Percentiles rank a stretch among this genome's conserved stretches.
phyloP scores from a whole-genome alignment of 1,139 yeast genomes.

The Zhuliangozyma parablackwelliae region DNA sequence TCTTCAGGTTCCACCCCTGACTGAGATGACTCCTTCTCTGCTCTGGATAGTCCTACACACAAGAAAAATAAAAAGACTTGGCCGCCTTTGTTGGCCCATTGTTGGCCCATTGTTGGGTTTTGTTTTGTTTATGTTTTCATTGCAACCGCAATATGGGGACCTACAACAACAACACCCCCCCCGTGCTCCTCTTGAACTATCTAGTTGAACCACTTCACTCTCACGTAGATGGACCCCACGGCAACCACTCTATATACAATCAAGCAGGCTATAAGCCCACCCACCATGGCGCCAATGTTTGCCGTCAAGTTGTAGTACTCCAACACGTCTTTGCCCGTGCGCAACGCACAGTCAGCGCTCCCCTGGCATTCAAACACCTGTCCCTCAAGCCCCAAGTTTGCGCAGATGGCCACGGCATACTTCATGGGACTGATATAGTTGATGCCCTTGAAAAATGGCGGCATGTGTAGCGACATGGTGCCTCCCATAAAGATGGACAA shows the following conservation, averaged over 20 bases:
- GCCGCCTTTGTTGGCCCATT: too few species aligned
- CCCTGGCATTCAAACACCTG: conserved; percentile 29
- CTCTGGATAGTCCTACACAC: too few species aligned
- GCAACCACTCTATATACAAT: conserved; percentile 33
- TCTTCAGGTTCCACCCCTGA: too few species aligned
- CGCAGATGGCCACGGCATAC: conserved; percentile 56
- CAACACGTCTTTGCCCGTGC: conserved; percentile 34
- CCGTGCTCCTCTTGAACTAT: too few species aligned
- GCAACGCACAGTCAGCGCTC: conserved; percentile 22
- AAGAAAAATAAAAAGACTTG: too few species aligned
- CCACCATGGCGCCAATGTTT: conserved; percentile 28
- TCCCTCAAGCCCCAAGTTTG: conserved; percentile 31
- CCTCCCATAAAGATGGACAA: conserved; percentile 84
- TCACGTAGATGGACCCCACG: conserved; percentile 18
- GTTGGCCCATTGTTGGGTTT: too few species aligned
- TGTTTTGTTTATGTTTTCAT: too few species aligned
- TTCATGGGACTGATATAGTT: conserved; percentile 74
- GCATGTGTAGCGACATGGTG: conserved; percentile 75
- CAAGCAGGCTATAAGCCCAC: conserved; percentile 35
- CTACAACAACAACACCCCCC: too few species aligned
- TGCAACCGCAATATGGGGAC: too few species aligned
- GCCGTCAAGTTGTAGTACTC: conserved; percentile 27
- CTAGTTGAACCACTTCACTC: conserved; percentile 18
- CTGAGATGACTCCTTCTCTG: too few species aligned
- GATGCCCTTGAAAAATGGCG: conserved; percentile 59